Evolutionary conservation across 2,329 filamentous ascomycete species (phyloP).

Genomic region (Leptoxyphium fumago): DNA sequence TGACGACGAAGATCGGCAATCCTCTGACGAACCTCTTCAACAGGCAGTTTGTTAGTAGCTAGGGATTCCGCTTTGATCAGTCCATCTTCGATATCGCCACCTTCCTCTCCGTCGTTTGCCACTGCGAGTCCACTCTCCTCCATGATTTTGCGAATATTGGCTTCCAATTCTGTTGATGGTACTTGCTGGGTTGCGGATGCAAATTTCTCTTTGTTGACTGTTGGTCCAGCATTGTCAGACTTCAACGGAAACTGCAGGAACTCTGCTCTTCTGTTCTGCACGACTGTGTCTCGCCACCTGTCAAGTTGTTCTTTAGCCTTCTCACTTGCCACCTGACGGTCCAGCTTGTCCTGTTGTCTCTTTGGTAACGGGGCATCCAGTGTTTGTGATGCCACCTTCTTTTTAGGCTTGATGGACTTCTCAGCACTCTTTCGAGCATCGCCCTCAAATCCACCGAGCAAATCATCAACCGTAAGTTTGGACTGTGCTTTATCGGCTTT

Average conservation of each 20-base stretch:
- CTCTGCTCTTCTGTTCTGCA: constrained; percentile 81
- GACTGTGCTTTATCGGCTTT: constrained; percentile 14
- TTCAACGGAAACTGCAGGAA: constrained; percentile 77
- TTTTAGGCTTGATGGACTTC: constrained; percentile 44
- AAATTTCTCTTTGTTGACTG: constrained; percentile 47
- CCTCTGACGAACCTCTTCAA: constrained; percentile 58
- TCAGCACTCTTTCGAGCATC: constrained; percentile 58
- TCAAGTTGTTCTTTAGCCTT: constrained; percentile 85
- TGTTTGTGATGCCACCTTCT: constrained; percentile 19
- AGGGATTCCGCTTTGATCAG: constrained; percentile 55
- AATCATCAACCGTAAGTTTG: constrained; percentile 53
- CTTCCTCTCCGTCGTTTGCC: constrained; percentile 39
- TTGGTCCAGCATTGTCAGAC: constrained; percentile 47
- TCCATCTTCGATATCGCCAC: constrained; percentile 40
- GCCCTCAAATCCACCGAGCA: constrained; percentile 59
- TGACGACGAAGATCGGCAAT: constrained; percentile 62
- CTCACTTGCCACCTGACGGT: constrained; percentile 69
- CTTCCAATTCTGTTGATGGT: constrained; percentile 68
- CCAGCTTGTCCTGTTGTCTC: constrained; percentile 71
- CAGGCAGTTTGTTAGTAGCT: constrained; percentile 56
- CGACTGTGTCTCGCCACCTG: constrained; percentile 89
- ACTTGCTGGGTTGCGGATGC: constrained; percentile 42
- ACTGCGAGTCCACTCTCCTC: constrained; percentile 63
- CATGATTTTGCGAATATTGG: constrained; percentile 74
- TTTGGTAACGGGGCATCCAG: constrained; percentile 71